Percentiles rank a stretch among this genome's conserved stretches.
Conservation (phyloP, 805 yeast genomes). For the Wickerhamomyces tratensis region DNA sequence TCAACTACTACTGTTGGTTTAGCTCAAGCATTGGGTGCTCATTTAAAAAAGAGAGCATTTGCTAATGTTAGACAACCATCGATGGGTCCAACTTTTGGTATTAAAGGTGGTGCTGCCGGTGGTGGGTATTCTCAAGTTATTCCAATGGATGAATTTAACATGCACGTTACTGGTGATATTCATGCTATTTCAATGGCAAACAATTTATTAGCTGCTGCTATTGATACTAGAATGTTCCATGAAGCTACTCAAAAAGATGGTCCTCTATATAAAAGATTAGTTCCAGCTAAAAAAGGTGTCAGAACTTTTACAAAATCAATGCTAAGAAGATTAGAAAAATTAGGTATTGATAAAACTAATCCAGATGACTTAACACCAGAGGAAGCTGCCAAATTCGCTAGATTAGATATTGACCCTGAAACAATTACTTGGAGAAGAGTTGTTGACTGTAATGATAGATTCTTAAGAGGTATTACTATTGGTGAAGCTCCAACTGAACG, state of each 20-base stretch:
- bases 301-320: constrained; percentile 61
- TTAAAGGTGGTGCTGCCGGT: constrained; percentile 88
- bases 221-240: constrained; percentile 81
- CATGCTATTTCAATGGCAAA: constrained; percentile 81
- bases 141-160: constrained; percentile 83
- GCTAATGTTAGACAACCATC: constrained; percentile 85
- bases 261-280: constrained; percentile 64
- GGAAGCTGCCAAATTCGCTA: constrained; percentile 54
- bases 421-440: constrained; percentile 78
- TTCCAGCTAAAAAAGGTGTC: constrained; percentile 63
- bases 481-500: constrained; percentile 80
- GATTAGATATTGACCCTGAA: constrained; percentile 70
- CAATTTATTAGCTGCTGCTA: constrained; percentile 75
- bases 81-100: constrained; percentile 85
- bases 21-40: constrained; percentile 76
- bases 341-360: constrained; percentile 60
- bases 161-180: constrained; percentile 81
- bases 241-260: constrained; percentile 69
- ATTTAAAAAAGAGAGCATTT: constrained; percentile 54
- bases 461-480: constrained; percentile 66
- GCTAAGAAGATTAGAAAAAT: constrained; percentile 55
- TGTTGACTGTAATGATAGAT: constrained; percentile 77
- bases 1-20: constrained; percentile 78
- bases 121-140: constrained; percentile 84
- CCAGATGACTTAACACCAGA: constrained; percentile 67